Evolutionary conservation across 2,329 filamentous ascomycete genomes (phyloP), one percentile per base, ranked within the genome.

Genomic region (Fusarium mexicanum): DNA sequence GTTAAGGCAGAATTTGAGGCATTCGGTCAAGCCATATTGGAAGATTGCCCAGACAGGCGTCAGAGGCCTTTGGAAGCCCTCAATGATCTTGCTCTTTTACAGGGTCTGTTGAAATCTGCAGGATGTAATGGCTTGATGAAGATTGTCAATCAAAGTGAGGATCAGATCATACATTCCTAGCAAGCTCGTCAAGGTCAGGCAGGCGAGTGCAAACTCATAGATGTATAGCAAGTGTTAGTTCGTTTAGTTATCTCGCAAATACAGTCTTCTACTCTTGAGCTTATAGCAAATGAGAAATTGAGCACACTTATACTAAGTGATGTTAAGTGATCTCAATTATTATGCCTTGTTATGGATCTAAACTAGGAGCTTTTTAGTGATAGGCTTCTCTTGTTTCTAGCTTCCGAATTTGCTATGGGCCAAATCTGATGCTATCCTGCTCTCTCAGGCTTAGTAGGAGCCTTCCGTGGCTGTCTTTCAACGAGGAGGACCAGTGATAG

Each of bases 191-290:
- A 12, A 26, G 26, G 4, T 17, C 20, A 48, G 20, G 7, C 20
- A 12, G 11, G 4, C 6, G 4, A 12, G 3, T 2, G 20, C 14
- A 17, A 12, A 17, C 14, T n/a, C 20, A n/a, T 5, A 12, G 9
- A 12, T 12, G 11, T 7, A 44, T 24, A 44, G 16, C 6, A 24
- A 12, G 3, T 44, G 9, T 17, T 17, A 12, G 10, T 50, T 31
- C 2, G 3, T 12, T n/a, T n/a, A 3, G 3, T n/a, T 31, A 12
- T 31, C 10, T 17, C 1, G 4, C 1, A 50, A 2, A 8, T n/a
- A 7, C 8, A 8, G 7, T n/a, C 14, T 10, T 50, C 7, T 17
- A 31, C 20, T 6, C 4, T 12, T 17, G 8, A 50, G 14, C 14
- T 17, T 14, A 50, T 3, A n/a, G 4, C 1, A 12, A 12, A 17